Evolutionary conservation across 257 asterid species (phyloP).

Genomic region (Scutellaria minor): DNA sequence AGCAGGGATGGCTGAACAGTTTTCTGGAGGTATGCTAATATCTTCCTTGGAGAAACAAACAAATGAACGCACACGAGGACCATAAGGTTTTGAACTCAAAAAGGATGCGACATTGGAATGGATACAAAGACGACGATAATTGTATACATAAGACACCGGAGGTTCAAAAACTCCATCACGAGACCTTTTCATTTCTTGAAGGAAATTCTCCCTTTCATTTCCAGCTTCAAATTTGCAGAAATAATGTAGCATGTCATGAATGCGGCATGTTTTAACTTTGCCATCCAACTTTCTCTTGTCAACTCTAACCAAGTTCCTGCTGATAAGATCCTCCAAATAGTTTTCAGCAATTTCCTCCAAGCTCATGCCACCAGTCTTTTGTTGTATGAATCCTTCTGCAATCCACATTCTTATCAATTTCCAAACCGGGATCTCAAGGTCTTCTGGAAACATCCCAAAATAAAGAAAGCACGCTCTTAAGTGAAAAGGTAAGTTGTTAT

Average conservation of each 20-base stretch:
- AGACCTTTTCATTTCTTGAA: slow-evolving; percentile 11
- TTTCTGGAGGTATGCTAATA: not conserved
- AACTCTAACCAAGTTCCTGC: slow-evolving; percentile 8
- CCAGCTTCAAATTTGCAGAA: slow-evolving; percentile 15
- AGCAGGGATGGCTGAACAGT: slow-evolving; percentile 31
- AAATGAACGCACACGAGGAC: not conserved
- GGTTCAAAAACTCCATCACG: not conserved
- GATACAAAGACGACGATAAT: slow-evolving; percentile 20
- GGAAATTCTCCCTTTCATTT: slow-evolving; percentile 8
- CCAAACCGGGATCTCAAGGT: slow-evolving; percentile 33
- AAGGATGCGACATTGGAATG: not conserved
- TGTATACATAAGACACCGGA: not conserved
- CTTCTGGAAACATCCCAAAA: slow-evolving; percentile 22
- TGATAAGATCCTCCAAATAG: slow-evolving; percentile 15
- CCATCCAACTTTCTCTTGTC: slow-evolving; percentile 3
- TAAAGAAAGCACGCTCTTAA: slow-evolving; percentile 18
- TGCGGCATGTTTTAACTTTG: slow-evolving; percentile 2
- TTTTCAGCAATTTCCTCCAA: slow-evolving; percentile 11
- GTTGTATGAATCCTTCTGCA: slow-evolving; percentile 26
- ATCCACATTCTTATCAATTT: slow-evolving; percentile 51
- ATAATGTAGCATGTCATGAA: slow-evolving; percentile 16
- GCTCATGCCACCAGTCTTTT: not conserved
- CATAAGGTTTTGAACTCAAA: not conserved
- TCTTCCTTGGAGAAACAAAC: slow-evolving; percentile 13
- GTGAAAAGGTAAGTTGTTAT: not conserved